Percentiles rank a stretch among this genome's conserved stretches.
Conservation (phyloP, 257 asterid genomes). For the Solanum ossicruentum region DNA sequence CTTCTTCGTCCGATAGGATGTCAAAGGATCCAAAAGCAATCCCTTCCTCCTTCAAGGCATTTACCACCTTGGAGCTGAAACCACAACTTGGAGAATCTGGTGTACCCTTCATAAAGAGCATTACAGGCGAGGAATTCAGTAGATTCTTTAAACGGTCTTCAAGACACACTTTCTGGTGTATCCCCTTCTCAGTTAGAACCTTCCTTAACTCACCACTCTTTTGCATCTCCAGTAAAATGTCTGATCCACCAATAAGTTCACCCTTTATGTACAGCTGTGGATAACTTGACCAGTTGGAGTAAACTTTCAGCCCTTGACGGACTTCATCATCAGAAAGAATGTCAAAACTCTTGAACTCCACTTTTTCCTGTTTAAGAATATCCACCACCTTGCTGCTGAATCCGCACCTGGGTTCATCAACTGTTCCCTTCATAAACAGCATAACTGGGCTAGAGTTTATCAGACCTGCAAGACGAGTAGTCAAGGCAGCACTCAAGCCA, state of each 20-base stretch:
- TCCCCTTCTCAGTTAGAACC: constrained; percentile 57
- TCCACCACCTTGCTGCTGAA: constrained; percentile 90
- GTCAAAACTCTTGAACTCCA: constrained; percentile 66
- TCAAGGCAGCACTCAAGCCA: constrained; percentile 46
- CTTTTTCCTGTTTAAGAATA: constrained; percentile 62
- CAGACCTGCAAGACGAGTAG: constrained; percentile 43
- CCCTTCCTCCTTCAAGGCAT: constrained; percentile 56
- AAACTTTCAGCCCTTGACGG: constrained; percentile 89
- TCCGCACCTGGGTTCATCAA: constrained; percentile 81
- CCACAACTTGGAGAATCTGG: constrained; percentile 83
- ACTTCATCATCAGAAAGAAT: constrained; percentile 80
- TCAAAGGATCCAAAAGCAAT: constrained; percentile 75
- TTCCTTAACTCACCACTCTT: constrained; percentile 86
- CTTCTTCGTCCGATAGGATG: constrained; percentile 70
- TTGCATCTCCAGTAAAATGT: constrained; percentile 95
- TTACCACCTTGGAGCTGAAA: constrained; percentile 88
- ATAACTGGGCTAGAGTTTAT: constrained; percentile 52
- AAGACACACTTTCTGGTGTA: constrained; percentile 27
- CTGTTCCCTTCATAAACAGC: constrained; percentile 88
- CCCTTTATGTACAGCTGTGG: constrained; percentile 86
- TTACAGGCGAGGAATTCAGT: constrained; percentile 43
- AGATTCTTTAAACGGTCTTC: constrained; percentile 57
- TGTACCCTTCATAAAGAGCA: constrained; percentile 86
- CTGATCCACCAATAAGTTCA: constrained; percentile 94
- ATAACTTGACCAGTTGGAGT: constrained; percentile 94